A percentile compares a stretch with the other conserved stretches of the same genome.
Evolutionary conservation across 257 asterid genomes (phyloP).

Genomic region (Rhazya stricta): DNA sequence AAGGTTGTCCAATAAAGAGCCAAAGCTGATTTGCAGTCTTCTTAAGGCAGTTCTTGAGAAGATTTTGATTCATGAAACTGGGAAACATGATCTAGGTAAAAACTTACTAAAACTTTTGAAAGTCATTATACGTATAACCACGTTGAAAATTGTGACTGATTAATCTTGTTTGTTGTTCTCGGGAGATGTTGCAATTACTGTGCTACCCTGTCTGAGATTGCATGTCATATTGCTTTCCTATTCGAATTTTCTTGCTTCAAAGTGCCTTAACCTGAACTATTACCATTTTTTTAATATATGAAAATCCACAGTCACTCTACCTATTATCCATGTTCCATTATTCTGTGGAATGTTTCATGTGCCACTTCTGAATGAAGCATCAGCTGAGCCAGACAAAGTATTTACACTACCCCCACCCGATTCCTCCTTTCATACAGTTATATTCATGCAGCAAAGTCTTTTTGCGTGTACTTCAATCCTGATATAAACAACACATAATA

Average conservation of each 20-base stretch:
- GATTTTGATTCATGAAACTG: constrained; percentile 42
- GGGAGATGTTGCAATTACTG: background rate
- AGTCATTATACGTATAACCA: background rate
- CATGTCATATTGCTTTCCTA: background rate
- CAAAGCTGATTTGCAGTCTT: constrained; percentile 56
- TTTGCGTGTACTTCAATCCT: too few relatives aligned
- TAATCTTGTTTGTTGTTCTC: background rate
- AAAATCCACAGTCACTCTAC: background rate
- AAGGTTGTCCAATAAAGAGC: constrained; percentile 64
- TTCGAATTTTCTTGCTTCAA: background rate
- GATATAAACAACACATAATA: background rate
- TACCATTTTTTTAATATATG: background rate
- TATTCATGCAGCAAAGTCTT: background rate
- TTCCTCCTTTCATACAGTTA: background rate
- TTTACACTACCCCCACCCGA: too few relatives aligned
- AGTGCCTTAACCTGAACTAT: background rate
- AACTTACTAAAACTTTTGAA: background rate
- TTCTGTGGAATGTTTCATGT: background rate
- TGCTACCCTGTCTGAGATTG: background rate
- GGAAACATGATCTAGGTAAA: constrained; percentile 43
- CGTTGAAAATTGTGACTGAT: background rate
- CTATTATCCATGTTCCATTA: background rate
- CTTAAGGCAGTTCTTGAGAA: constrained; percentile 58
- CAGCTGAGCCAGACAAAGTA: background rate
- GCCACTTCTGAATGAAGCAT: background rate